A percentile compares a stretch with the other conserved stretches of the same genome.
These are phyloP conservation scores for Hibiscus tridactylites DNA, from an alignment of 345 rosid species.

Conservation along the genomic window DNA sequence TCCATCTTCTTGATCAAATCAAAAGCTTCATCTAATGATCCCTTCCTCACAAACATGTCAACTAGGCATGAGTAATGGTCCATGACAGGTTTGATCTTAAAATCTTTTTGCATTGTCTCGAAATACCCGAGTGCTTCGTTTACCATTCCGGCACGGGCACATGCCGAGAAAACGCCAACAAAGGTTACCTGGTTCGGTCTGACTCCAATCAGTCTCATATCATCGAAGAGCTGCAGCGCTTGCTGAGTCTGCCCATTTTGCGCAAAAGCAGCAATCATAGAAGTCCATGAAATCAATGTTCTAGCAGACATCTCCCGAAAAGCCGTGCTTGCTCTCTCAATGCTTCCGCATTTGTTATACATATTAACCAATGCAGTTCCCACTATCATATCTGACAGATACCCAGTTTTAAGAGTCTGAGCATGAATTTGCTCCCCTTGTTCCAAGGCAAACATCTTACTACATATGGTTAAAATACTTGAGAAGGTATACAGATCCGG, in stretches of 20 bases:
- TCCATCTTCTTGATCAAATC: slow-evolving; percentile 36
- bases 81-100: slow-evolving; percentile 38
- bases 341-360: slow-evolving; percentile 54
- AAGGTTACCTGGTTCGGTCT: slow-evolving; percentile 52
- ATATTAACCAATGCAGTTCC: slow-evolving; percentile 49
- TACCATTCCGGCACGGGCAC: slow-evolving; percentile 42
- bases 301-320: slow-evolving; percentile 44
- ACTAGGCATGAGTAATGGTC: slow-evolving; percentile 41
- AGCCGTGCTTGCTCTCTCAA: slow-evolving; percentile 36
- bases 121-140: slow-evolving; percentile 43
- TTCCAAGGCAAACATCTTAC: slow-evolving; percentile 24
- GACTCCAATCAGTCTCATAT: slow-evolving; percentile 40
- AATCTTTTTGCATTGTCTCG: slow-evolving; percentile 39
- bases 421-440: slow-evolving; percentile 4
- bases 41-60: slow-evolving; percentile 41
- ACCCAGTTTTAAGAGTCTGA: not conserved
- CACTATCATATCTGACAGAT: too few species aligned
- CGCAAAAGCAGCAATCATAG: slow-evolving; percentile 44
- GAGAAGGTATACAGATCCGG: slow-evolving; percentile 51
- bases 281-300: slow-evolving; percentile 53
- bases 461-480: slow-evolving; percentile 40
- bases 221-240: slow-evolving; percentile 55
- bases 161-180: slow-evolving; percentile 52
- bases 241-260: slow-evolving; percentile 33
- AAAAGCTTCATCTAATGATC: slow-evolving; percentile 39